A percentile compares a stretch with the other conserved stretches of the same genome.
Conservation (phyloP, 2,329 filamentous ascomycete species). For the Dichotomopilus funicola region DNA sequence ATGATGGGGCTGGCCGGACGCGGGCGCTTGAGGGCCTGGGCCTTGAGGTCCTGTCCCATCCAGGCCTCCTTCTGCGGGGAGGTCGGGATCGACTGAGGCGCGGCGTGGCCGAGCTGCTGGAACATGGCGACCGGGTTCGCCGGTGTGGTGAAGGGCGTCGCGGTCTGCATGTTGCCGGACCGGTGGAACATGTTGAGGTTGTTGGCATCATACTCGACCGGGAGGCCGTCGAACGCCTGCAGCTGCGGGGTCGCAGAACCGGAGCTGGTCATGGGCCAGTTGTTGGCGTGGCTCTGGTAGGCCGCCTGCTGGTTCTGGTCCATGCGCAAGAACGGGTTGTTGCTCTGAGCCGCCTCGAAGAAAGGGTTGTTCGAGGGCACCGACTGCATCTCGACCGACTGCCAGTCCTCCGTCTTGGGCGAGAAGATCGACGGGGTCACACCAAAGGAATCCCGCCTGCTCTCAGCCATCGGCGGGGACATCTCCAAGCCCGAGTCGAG, state of each 20-base stretch:
- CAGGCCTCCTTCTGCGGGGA: slow-evolving; percentile 53
- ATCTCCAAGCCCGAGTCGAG: slow-evolving; percentile 57
- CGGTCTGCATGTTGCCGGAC: slow-evolving; percentile 39
- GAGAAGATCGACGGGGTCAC: slow-evolving; percentile 54
- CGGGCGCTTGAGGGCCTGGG: slow-evolving; percentile 54
- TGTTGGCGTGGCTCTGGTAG: slow-evolving; percentile 33
- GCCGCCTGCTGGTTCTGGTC: slow-evolving; percentile 43
- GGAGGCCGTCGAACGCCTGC: slow-evolving; percentile 59
- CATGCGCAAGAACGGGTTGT: slow-evolving; percentile 62
- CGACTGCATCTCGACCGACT: slow-evolving; percentile 58
- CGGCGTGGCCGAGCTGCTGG: slow-evolving; percentile 40
- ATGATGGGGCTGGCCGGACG: slow-evolving; percentile 61
- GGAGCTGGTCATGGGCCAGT: slow-evolving; percentile 62
- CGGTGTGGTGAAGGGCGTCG: slow-evolving; percentile 50
- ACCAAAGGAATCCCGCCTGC: slow-evolving; percentile 58
- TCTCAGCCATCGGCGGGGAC: slow-evolving; percentile 56
- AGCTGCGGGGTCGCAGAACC: slow-evolving; percentile 66
- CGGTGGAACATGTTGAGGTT: slow-evolving; percentile 47
- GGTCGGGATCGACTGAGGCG: slow-evolving; percentile 43
- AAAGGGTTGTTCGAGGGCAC: slow-evolving; percentile 59
- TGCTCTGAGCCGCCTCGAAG: slow-evolving; percentile 45
- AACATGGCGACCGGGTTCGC: slow-evolving; percentile 48
- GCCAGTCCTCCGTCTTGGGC: slow-evolving; percentile 59
- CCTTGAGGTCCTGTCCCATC: slow-evolving; percentile 43
- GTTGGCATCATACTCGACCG: slow-evolving; percentile 46